Evolutionary conservation across 2,329 filamentous ascomycete genomes (phyloP).

Genomic region (Aspergillus sp.): DNA sequence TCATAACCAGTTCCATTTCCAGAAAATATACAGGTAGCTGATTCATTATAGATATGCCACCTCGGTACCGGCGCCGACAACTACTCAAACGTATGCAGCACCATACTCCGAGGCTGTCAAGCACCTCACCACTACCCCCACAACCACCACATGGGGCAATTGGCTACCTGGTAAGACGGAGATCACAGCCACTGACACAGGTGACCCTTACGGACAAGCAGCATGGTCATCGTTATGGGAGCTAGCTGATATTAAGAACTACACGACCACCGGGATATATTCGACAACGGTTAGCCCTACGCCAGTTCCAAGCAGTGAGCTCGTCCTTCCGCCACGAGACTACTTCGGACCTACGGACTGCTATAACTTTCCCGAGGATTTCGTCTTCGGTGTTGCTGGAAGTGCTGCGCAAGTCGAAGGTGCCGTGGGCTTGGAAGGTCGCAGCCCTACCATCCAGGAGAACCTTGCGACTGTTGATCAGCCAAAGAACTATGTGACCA

Average conservation of each 20-base stretch:
- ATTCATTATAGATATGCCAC: constrained; percentile 20
- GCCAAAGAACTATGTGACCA: constrained; percentile 43
- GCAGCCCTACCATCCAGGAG: constrained; percentile 34
- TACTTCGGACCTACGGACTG: constrained; percentile 41
- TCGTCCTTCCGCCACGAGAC: constrained; percentile 49
- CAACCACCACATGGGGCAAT: constrained; percentile 28
- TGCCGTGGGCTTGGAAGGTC: constrained; percentile 35
- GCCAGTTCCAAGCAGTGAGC: constrained; percentile 47
- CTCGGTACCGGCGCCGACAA: constrained; percentile 24
- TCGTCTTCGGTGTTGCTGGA: constrained; percentile 39
- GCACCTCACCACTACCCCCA: constrained; percentile 15
- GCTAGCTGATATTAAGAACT: constrained; percentile 23
- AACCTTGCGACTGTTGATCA: constrained; percentile 26
- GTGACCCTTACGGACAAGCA: constrained; percentile 28
- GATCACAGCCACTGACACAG: constrained; percentile 20
- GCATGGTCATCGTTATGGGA: constrained; percentile 32
- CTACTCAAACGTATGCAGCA: constrained; percentile 23
- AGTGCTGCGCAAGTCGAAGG: constrained; percentile 42
- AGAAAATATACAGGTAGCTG: background rate
- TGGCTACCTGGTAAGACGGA: constrained; percentile 25
- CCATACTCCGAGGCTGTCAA: constrained; percentile 19
- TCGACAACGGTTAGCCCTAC: constrained; percentile 51
- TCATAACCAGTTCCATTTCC: background rate
- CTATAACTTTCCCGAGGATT: constrained; percentile 31
- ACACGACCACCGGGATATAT: constrained; percentile 33